Evolutionary conservation across 2,329 filamentous ascomycete species (phyloP).

Genomic region (Penicillium hordei): DNA sequence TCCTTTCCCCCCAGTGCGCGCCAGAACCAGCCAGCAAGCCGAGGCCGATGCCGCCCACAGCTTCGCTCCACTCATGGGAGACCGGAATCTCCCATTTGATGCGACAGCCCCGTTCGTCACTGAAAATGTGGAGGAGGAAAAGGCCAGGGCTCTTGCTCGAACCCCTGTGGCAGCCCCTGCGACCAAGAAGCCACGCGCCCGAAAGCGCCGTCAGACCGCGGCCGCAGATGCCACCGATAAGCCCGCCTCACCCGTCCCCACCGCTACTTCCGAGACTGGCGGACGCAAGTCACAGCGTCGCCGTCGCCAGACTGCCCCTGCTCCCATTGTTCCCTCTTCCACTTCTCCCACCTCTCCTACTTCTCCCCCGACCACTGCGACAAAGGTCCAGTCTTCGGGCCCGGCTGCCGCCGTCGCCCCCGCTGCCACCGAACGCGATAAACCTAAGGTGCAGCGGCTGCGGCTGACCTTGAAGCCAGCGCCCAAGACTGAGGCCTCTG

Average conservation of each 20-base stretch:
- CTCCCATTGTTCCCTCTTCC: background rate
- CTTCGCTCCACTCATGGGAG: slow-evolving; percentile 23
- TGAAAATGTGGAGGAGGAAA: slow-evolving; percentile 17
- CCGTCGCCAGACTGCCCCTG: slow-evolving; percentile 9
- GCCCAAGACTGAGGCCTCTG: slow-evolving; percentile 1
- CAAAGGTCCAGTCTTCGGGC: slow-evolving; percentile 1
- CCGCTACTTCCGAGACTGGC: background rate
- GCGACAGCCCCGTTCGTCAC: slow-evolving; percentile 1
- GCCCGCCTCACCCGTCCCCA: background rate
- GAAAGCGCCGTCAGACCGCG: slow-evolving; percentile 12
- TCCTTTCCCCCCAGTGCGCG: slow-evolving; percentile 20
- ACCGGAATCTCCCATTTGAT: slow-evolving; percentile 20
- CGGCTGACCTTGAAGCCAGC: slow-evolving; percentile 17
- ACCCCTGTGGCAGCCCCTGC: background rate
- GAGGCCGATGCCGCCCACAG: slow-evolving; percentile 13
- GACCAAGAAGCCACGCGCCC: slow-evolving; percentile 9
- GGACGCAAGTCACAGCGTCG: slow-evolving; percentile 9
- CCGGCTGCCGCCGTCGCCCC: background rate
- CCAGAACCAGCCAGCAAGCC: slow-evolving; percentile 13
- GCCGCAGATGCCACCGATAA: background rate
- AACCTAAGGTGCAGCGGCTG: slow-evolving; percentile 16
- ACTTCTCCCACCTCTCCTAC: background rate
- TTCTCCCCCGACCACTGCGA: background rate
- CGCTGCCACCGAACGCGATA: background rate
- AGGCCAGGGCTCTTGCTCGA: slow-evolving; percentile 6